Evolutionary conservation across 176 grass and related monocot species (phyloP).

Genomic region (Eragrostis curvula): DNA sequence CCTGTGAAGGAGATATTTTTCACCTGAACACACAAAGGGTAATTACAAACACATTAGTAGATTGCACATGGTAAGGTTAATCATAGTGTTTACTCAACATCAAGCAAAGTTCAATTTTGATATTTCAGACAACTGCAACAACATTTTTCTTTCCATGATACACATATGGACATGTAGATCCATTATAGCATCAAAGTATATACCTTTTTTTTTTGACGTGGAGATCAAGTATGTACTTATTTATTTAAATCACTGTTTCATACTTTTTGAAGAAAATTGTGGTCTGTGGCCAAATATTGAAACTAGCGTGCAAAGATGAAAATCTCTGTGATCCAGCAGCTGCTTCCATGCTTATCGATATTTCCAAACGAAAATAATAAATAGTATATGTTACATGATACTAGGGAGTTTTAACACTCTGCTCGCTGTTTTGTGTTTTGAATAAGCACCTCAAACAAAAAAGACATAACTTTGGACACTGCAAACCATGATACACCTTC

Average conservation of each 20-base stretch:
- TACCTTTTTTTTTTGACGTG: not conserved
- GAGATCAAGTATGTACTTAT: not conserved
- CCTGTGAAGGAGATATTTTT: constrained; percentile 97
- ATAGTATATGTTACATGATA: no score
- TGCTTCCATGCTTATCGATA: not conserved
- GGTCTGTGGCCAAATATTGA: not conserved
- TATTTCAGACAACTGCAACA: not conserved
- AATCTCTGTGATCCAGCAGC: not conserved
- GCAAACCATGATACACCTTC: no score
- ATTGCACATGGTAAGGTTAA: constrained; percentile 2
- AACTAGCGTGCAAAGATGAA: not conserved
- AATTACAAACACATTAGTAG: not conserved
- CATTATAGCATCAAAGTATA: not conserved
- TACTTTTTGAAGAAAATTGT: constrained; percentile 17
- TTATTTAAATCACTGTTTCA: not conserved
- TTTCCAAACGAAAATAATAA: not conserved
- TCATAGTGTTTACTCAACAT: not conserved
- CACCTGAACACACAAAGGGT: constrained; percentile 57
- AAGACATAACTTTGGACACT: no score
- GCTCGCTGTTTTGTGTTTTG: no score
- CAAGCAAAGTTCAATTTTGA: not conserved
- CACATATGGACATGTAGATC: not conserved
- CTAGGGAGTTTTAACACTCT: no score
- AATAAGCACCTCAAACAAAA: no score
- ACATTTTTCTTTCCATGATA: not conserved